phyloP scores from a whole-genome alignment of 2,329 filamentous ascomycete species.

The Arthrobotrys musiformis region DNA sequence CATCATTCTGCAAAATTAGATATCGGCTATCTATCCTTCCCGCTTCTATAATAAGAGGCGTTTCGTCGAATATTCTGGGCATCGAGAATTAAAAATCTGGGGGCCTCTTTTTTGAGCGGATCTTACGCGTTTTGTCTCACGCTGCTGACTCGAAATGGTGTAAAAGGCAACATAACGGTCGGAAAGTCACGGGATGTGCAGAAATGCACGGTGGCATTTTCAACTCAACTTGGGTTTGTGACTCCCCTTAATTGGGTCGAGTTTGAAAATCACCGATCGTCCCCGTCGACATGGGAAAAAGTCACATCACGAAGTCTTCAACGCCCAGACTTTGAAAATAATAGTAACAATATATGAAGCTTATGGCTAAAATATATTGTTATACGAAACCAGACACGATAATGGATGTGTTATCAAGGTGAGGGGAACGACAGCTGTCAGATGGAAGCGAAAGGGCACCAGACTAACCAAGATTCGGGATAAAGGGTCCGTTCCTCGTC shows the following conservation, averaged over 20 bases:
- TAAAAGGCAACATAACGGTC: conserved; percentile 34
- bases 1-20: conserved; percentile 6
- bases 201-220: background rate
- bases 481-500: conserved; percentile 33
- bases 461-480: conserved; percentile 49
- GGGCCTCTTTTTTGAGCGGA: conserved; percentile 9
- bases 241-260: conserved; percentile 14
- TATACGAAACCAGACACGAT: conserved; percentile 24
- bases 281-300: conserved; percentile 16
- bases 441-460: conserved; percentile 31
- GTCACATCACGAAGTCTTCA: background rate
- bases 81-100: background rate
- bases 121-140: conserved; percentile 53
- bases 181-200: conserved; percentile 42
- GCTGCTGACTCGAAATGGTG: conserved; percentile 1
- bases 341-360: background rate
- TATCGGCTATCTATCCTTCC: conserved; percentile 52
- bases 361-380: background rate
- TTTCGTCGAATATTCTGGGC: conserved; percentile 29
- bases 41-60: conserved; percentile 44
- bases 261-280: background rate
- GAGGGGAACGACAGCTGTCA: conserved; percentile 41
- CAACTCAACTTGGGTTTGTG: background rate
- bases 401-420: conserved; percentile 41
- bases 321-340: background rate